Evolutionary conservation across 164 flowering plant genomes (phyloP), one percentile per base, ranked within the genome.

Genomic region (Chimonanthus salicifolius): DNA sequence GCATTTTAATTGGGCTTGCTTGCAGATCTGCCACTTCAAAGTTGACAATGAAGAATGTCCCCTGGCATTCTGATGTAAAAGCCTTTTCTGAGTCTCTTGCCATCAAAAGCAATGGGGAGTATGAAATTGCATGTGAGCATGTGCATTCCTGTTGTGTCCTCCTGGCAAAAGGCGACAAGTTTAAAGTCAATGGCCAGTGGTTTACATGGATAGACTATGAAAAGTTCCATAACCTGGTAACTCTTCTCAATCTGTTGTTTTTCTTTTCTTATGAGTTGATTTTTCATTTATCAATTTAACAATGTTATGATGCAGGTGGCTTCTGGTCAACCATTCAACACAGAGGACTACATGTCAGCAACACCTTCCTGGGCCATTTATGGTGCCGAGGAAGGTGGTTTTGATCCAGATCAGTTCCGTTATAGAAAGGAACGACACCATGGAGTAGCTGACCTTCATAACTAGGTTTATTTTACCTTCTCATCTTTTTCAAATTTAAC

Each of bases 31-130:
- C 97, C 11, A 91, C 99, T 48, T 96, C 99, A 73, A 96, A 94
- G 81, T 75, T 96, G 80, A 96, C 99, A 5, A 96, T 96, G 99
- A 97, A 96, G 83, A 96, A 96, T 81, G 99, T 96, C 49, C 99
- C 99, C 1, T 96, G 98, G 98, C 99, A 92, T 79, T 3, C 92
- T 75, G 99, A 96, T 72, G 98, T 94, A 46, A 94, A 90, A 81
- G 90, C 85, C 72, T 96, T n/a, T 68, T 96, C 99, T 2, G 98
- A 92, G 80, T 94, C 97, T 67, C 78, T 96, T 45, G 88, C 97
- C 77, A 33, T 68, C 49, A 92, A 86, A 76, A 92, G 97, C 77
- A 77, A 86, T 45, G 97, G 97, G 48, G 89, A 82, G 70, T 96
- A 96, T 80, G 97, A 94, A 81, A 92, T 96, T 77, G 99, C 99